Evolutionary conservation across 768 basidiomycete genomes (phyloP).

Genomic region (Tulasnella calospora): DNA sequence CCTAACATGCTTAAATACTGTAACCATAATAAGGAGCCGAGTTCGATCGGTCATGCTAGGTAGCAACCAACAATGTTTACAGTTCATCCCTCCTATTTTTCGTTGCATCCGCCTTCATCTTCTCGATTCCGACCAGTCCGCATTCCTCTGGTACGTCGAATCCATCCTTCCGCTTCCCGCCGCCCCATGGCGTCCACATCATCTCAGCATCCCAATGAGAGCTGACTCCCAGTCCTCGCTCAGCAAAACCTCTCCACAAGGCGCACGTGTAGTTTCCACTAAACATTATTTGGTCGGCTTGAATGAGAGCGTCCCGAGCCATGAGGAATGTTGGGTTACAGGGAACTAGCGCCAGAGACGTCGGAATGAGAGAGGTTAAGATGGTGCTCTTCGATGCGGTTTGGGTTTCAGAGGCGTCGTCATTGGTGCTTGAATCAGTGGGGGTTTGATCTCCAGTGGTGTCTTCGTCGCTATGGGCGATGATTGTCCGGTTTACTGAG

Average conservation of each 20-base stretch:
- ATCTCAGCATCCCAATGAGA: constrained; percentile 57
- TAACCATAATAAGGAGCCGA: not conserved
- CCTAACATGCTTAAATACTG: not conserved
- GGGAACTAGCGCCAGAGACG: not conserved
- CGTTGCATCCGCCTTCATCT: not conserved
- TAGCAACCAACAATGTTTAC: not conserved
- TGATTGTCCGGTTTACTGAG: not conserved
- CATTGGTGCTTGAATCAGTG: not conserved
- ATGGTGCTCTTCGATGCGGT: not conserved
- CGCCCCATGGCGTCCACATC: constrained; percentile 80
- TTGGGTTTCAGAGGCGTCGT: not conserved
- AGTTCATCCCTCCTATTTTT: not conserved
- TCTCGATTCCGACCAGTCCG: constrained; percentile 32
- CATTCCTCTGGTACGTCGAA: constrained; percentile 36
- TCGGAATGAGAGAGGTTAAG: not conserved
- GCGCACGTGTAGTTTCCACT: constrained; percentile 87
- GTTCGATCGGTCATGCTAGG: not conserved
- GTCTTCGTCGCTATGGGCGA: not conserved
- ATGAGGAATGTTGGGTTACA: constrained; percentile 58
- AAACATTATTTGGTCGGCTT: constrained; percentile 83
- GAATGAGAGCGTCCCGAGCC: constrained; percentile 81
- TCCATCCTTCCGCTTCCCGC: constrained; percentile 66
- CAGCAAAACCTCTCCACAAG: constrained; percentile 79
- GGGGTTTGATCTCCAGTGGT: not conserved
- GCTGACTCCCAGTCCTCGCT: constrained; percentile 73